Conservation (phyloP, 2,329 filamentous ascomycete genomes). For the Graphilbum ipis-grandicollis region DNA sequence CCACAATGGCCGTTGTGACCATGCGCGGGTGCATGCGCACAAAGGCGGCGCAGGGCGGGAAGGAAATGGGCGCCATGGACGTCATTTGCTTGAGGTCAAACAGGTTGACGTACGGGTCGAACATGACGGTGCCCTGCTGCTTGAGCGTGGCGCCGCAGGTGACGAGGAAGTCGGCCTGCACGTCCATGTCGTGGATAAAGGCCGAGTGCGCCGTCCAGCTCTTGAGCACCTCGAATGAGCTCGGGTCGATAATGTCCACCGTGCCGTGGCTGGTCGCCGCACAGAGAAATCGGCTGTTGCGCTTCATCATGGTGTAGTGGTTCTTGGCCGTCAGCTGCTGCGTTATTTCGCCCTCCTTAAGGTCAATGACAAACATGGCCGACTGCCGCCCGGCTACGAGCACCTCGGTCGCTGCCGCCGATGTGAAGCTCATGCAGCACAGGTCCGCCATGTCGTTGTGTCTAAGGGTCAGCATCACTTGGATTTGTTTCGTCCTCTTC, state of each 20-base stretch:
- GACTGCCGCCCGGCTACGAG: constrained; percentile 76
- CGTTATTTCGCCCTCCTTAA: constrained; percentile 54
- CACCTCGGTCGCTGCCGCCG: constrained; percentile 66
- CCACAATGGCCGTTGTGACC: constrained; percentile 85
- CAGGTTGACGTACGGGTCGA: constrained; percentile 86
- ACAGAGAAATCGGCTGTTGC: constrained; percentile 67
- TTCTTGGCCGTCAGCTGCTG: constrained; percentile 34
- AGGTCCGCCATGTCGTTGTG: constrained; percentile 60
- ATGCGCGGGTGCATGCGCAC: constrained; percentile 94
- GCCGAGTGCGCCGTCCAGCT: constrained; percentile 83
- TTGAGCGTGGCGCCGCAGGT: constrained; percentile 87
- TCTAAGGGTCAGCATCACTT: no score
- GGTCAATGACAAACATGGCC: constrained; percentile 62
- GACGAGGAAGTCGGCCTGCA: constrained; percentile 83
- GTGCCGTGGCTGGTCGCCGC: constrained; percentile 70
- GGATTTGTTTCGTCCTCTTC: no score
- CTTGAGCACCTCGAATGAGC: constrained; percentile 62
- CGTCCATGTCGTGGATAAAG: constrained; percentile 91
- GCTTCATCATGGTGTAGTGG: constrained; percentile 84
- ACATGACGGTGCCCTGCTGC: constrained; percentile 57
- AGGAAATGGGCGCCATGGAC: constrained; percentile 80
- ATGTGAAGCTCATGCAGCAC: constrained; percentile 89
- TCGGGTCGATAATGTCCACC: constrained; percentile 72
- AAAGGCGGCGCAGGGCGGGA: constrained; percentile 79
- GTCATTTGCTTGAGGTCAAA: constrained; percentile 86